These are phyloP conservation scores for Erysimum cheiri DNA, from an alignment of 441 rosid species.

Conservation along the genomic window DNA sequence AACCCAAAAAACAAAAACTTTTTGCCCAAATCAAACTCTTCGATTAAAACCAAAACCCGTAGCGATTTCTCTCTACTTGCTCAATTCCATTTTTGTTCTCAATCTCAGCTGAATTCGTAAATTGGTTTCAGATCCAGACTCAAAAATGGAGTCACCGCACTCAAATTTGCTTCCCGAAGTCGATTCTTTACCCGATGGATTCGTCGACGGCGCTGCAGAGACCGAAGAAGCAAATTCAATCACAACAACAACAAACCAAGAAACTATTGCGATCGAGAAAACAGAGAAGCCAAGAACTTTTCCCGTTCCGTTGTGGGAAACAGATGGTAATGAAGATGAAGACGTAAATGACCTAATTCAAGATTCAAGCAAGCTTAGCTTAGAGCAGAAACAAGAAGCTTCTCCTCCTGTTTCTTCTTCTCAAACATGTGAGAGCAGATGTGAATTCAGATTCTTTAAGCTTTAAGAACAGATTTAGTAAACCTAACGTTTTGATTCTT, in stretches of 20 bases:
- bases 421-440: conserved; percentile 34
- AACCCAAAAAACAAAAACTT: not conserved
- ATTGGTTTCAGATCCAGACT: conserved; percentile 32
- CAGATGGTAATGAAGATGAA: conserved; percentile 53
- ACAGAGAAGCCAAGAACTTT: conserved; percentile 57
- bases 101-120: conserved; percentile 22
- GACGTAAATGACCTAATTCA: conserved; percentile 45
- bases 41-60: not conserved
- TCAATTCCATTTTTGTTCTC: not conserved
- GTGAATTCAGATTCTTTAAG: not conserved
- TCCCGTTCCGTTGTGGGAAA: conserved; percentile 68
- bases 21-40: not conserved
- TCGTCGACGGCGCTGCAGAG: conserved; percentile 75
- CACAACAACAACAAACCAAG: conserved; percentile 35
- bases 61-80: not conserved
- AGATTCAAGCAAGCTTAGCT: conserved; percentile 36
- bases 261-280: conserved; percentile 49
- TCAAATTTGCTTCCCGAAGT: conserved; percentile 88
- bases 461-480: too few species aligned
- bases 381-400: conserved; percentile 46
- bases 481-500: conserved; percentile 45
- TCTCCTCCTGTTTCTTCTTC: conserved; percentile 23
- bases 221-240: conserved; percentile 43
- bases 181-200: conserved; percentile 90
- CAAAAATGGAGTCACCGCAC: conserved; percentile 62